Conservation (phyloP, 2,329 filamentous ascomycete species). For the Colletotrichum musicola region DNA sequence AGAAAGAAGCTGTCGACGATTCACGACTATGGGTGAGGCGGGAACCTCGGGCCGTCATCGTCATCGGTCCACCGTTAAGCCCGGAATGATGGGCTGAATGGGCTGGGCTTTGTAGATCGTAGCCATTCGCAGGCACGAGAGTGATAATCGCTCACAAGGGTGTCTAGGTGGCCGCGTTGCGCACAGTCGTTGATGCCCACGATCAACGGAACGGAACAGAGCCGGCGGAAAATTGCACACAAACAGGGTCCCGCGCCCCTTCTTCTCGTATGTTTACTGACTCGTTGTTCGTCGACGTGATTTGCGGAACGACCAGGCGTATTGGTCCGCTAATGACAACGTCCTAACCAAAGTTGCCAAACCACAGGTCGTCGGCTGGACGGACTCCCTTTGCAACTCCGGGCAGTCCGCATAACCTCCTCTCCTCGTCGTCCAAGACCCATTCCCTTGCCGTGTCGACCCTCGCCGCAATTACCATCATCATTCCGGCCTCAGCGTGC, state of each 20-base stretch:
- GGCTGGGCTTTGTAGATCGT: too few relatives aligned
- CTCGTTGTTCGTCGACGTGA: background rate
- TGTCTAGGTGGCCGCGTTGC: background rate
- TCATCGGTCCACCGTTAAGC: too few relatives aligned
- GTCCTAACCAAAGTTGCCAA: constrained; percentile 45
- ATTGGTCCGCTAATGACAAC: background rate
- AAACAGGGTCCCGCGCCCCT: background rate
- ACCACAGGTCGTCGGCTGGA: constrained; percentile 53
- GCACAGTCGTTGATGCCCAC: background rate
- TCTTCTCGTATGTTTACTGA: background rate
- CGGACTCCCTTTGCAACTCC: constrained; percentile 49
- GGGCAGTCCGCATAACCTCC: constrained; percentile 45
- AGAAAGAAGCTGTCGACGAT: too few relatives aligned
- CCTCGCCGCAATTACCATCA: constrained; percentile 67
- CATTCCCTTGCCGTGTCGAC: constrained; percentile 45
- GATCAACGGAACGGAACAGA: background rate
- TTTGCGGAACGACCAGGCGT: background rate
- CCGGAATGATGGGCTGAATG: too few relatives aligned
- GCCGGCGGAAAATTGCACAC: background rate
- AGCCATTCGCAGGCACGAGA: background rate
- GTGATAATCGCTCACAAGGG: background rate
- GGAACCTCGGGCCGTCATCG: background rate
- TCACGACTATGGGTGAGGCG: too few relatives aligned
- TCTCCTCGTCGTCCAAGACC: constrained; percentile 42
- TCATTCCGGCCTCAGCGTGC: constrained; percentile 69